Conservation (phyloP, 306 rosid species). For the Senna tora region DNA sequence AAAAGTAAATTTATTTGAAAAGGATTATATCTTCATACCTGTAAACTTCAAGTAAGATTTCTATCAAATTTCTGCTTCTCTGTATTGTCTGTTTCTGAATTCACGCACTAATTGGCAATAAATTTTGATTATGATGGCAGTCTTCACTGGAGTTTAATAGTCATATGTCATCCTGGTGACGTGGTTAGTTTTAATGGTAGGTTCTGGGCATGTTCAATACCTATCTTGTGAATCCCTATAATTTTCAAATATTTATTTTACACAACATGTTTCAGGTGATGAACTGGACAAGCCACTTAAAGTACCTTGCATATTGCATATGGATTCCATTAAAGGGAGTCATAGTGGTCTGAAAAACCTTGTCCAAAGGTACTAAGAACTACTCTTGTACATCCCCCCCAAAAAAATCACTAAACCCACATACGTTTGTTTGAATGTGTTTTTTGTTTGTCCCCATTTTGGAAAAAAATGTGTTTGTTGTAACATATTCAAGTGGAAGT, state of each 20-base stretch:
- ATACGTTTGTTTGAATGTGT: background rate
- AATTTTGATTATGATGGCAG: constrained; percentile 50
- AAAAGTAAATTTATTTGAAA: constrained; percentile 83
- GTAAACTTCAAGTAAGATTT: constrained; percentile 84
- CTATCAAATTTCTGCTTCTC: constrained; percentile 26
- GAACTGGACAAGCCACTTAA: constrained; percentile 53
- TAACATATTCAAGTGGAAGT: background rate
- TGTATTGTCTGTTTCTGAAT: constrained; percentile 36
- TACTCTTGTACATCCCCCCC: background rate
- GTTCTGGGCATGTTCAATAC: constrained; percentile 33
- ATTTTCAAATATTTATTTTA: constrained; percentile 34
- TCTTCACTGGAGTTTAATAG: constrained; percentile 93
- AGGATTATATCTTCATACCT: constrained; percentile 94
- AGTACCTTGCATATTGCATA: constrained; percentile 87
- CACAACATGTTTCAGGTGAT: constrained; percentile 56
- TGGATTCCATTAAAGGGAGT: constrained; percentile 97
- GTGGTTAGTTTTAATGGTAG: constrained; percentile 70
- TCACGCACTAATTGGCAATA: constrained; percentile 39
- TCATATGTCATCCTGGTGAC: constrained; percentile 93
- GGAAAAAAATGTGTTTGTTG: background rate
- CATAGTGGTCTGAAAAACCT: constrained; percentile 87
- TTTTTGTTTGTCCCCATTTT: background rate
- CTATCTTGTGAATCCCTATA: constrained; percentile 25
- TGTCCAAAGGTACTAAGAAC: constrained; percentile 70
- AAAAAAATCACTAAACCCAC: background rate